Evolutionary conservation across 768 basidiomycete species (phyloP), one percentile per base, ranked within the genome.

Genomic region (Melanogaster broomeanus): DNA sequence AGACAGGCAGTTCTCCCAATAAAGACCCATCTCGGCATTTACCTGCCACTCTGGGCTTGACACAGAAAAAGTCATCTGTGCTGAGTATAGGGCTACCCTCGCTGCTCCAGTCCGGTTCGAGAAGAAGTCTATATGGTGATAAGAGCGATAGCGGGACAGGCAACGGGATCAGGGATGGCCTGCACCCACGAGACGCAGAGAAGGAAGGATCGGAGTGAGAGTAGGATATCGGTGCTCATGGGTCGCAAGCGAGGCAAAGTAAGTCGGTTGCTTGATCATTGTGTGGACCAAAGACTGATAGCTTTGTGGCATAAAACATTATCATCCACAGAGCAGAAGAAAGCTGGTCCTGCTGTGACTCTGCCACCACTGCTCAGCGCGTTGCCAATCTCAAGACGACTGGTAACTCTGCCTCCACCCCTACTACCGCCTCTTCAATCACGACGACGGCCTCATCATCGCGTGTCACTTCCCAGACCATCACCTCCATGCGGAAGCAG

Each of bases 241-340:
- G 89, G 90, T 31, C 78, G 93, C 64, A 93, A 88, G 67, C 80
- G 93, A 45, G 94, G 93, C 70, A 95, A 96, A 84, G 93, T 94
- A 62, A 62, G 75, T 69, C 45, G n/a, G 21, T 16, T 43, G 52
- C 30, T 28, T 55, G 53, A 38, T 38, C 30, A 30, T 38, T 35
- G 33, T 22, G 19, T 5, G 40, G 11, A 35, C 35, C n/a, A 44
- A 42, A 28, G 37, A 33, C 58, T 65, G 45, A 65, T 56, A 12
- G 3, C 2, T 45, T 15, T 46, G 16, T 48, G 10, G 42, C 35
- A 35, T 43, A 65, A 94, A 93, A 95, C 91, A 12, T 67, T 92
- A 42, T 94, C 93, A 16, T 90, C 87, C 15, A 79, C 82, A 22
- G 92, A 94, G 57, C 81, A 88, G 44, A 85, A 86, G 67, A 92